Conservation (phyloP, 306 rosid genomes). For the Geum urbanum region DNA sequence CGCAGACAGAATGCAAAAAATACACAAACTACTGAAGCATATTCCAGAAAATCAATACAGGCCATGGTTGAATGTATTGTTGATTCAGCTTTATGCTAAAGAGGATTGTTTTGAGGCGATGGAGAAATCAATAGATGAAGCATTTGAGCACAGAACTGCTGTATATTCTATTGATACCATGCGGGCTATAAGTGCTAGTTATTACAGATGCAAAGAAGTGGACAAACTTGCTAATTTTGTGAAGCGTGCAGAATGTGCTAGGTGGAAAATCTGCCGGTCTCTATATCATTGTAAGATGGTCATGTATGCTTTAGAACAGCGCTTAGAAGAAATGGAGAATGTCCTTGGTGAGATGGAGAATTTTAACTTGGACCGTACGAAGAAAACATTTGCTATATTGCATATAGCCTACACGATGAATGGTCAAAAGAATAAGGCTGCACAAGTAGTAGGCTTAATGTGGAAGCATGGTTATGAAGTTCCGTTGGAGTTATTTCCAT, state of each 20-base stretch:
- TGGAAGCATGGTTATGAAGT: constrained; percentile 65
- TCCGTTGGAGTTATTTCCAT: constrained; percentile 41
- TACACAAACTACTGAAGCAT: constrained; percentile 45
- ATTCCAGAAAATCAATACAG: constrained; percentile 60
- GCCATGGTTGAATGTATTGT: constrained; percentile 70
- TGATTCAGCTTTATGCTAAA: constrained; percentile 63
- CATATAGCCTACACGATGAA: constrained; percentile 41
- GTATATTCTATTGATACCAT: constrained; percentile 31
- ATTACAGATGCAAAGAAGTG: constrained; percentile 55
- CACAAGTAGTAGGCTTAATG: constrained; percentile 58
- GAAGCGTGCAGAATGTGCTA: constrained; percentile 53
- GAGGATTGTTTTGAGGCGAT: constrained; percentile 54
- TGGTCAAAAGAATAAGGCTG: constrained; percentile 54
- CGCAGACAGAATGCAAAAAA: constrained; percentile 45
- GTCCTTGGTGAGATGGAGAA: constrained; percentile 63
- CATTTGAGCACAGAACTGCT: constrained; percentile 51
- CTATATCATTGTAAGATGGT: constrained; percentile 76
- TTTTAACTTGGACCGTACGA: constrained; percentile 27
- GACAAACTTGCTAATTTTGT: constrained; percentile 57
- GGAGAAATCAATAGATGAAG: constrained; percentile 68
- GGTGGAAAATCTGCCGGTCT: constrained; percentile 66
- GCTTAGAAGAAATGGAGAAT: constrained; percentile 53
- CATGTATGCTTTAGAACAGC: constrained; percentile 54
- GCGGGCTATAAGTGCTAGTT: constrained; percentile 49
- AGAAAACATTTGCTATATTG: constrained; percentile 64